phyloP scores from a whole-genome alignment of 768 basidiomycete genomes.

The Tulasnella sp. region DNA sequence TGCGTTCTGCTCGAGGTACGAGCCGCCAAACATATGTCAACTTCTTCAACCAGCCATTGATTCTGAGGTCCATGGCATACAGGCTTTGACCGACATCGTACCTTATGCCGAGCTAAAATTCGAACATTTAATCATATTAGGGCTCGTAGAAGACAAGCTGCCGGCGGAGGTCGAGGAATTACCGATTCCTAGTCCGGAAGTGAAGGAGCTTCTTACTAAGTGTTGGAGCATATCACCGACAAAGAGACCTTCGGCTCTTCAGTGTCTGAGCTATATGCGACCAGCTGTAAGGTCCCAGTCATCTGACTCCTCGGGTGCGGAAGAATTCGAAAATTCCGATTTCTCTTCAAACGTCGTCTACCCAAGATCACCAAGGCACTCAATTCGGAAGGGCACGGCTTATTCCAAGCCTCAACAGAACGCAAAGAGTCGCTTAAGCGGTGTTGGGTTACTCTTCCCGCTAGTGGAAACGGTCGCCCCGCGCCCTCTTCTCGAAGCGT shows the following conservation, averaged over 20 bases:
- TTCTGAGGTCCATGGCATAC: neutral
- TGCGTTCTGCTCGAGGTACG: neutral
- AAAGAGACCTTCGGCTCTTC: neutral
- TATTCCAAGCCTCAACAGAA: too few species aligned
- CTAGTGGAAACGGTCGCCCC: too few species aligned
- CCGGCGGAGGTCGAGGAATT: neutral
- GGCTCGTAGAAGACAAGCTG: neutral
- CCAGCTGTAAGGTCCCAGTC: too few species aligned
- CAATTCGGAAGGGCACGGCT: too few species aligned
- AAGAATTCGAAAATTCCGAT: too few species aligned
- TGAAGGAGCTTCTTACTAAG: neutral
- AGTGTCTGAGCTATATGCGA: neutral
- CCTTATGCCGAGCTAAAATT: neutral
- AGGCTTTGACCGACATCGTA: neutral
- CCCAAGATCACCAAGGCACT: too few species aligned
- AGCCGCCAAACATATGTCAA: too few species aligned
- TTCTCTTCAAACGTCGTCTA: too few species aligned
- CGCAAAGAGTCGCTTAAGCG: too few species aligned
- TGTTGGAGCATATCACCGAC: neutral
- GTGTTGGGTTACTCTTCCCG: too few species aligned
- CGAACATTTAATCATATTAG: neutral
- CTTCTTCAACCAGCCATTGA: neutral
- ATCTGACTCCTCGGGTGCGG: too few species aligned
- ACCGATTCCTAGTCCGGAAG: neutral
- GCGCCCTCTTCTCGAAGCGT: too few species aligned